These are phyloP conservation scores for Trichosporon faecale DNA, from an alignment of 1,284 basidiomycete species.

Conservation along the genomic window DNA sequence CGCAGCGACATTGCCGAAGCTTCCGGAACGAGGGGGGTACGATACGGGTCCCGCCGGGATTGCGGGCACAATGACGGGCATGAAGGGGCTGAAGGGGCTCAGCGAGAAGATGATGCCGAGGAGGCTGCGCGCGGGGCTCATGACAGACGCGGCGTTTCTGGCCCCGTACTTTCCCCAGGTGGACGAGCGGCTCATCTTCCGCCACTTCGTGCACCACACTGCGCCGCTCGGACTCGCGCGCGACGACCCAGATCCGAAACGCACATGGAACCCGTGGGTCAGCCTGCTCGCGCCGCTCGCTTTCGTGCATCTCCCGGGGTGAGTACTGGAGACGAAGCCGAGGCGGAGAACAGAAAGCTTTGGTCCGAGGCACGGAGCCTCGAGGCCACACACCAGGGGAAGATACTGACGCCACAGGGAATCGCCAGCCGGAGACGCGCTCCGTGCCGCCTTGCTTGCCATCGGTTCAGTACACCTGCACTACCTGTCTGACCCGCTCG, in stretches of 20 bases:
- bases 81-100: neutral
- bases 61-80: neutral
- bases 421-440: conserved; percentile 37
- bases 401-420: conserved; percentile 16
- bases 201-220: conserved; percentile 40
- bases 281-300: conserved; percentile 38
- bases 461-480: conserved; percentile 42
- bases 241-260: conserved; percentile 24
- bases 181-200: conserved; percentile 41
- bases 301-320: conserved; percentile 39
- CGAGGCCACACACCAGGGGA: neutral
- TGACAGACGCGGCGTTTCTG: conserved; percentile 41
- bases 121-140: conserved; percentile 28
- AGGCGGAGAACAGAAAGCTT: neutral
- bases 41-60: conserved; percentile 13
- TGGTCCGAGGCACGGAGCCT: no score
- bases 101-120: conserved; percentile 25
- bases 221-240: conserved; percentile 42
- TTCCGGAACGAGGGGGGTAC: conserved; percentile 19
- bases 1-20: conserved; percentile 18
- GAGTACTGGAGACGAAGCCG: conserved; percentile 9
- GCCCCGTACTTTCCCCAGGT: conserved; percentile 39
- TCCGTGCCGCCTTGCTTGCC: conserved; percentile 38
- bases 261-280: conserved; percentile 45
- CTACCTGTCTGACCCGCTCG: conserved; percentile 30